Evolutionary conservation across 148 eudicot species (phyloP).

Genomic region (Amaranthus palmeri): DNA sequence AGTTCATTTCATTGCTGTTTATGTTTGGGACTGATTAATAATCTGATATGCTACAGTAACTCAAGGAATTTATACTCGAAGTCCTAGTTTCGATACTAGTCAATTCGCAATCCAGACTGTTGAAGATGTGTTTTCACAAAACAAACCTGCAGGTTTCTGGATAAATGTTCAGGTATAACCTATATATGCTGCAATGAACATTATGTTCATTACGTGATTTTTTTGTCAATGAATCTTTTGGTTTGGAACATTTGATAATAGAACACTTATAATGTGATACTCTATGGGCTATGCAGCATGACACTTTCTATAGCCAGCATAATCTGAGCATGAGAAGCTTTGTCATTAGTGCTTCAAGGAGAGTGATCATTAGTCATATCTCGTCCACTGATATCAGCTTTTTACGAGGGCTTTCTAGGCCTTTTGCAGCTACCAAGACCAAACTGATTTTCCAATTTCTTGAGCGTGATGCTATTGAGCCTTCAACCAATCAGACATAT

Average conservation of each 20-base stretch:
- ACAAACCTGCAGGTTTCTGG: constrained; percentile 49
- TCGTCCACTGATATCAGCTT: constrained; percentile 77
- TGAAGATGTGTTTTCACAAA: constrained; percentile 29
- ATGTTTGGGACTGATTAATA: too few species aligned
- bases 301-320: constrained; percentile 53
- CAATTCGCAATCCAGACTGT: constrained; percentile 36
- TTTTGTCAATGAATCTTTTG: too few species aligned
- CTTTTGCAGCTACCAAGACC: constrained; percentile 35
- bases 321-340: constrained; percentile 61
- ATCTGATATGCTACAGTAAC: constrained; percentile 36
- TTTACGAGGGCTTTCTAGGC: constrained; percentile 41
- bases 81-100: constrained; percentile 28
- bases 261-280: too few species aligned
- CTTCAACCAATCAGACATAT: constrained; percentile 69
- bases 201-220: too few species aligned
- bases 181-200: not conserved
- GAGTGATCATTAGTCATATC: constrained; percentile 37
- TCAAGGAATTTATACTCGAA: constrained; percentile 44
- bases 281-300: constrained; percentile 41
- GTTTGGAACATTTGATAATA: too few species aligned
- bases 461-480: constrained; percentile 38
- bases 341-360: constrained; percentile 37
- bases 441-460: constrained; percentile 66
- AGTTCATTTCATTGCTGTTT: not conserved
- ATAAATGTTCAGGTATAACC: constrained; percentile 58